Percentiles rank a stretch among this genome's conserved stretches.
Evolutionary conservation across 2,329 filamentous ascomycete species (phyloP).

Genomic region (Fusarium pseudoanthophilum): DNA sequence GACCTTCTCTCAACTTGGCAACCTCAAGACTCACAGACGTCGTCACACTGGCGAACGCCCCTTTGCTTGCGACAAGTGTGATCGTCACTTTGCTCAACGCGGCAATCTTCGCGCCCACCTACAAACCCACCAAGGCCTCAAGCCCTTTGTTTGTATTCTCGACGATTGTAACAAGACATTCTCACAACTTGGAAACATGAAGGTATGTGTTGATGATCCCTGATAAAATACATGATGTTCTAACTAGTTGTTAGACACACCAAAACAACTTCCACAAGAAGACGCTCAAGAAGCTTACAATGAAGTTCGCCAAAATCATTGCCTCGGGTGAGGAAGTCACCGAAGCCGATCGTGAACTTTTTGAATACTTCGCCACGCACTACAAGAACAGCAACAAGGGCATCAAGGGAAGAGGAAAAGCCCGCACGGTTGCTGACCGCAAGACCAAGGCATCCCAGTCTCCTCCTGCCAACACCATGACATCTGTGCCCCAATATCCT

Average conservation of each 20-base stretch:
- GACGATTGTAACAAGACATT: constrained; percentile 89
- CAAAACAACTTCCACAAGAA: constrained; percentile 91
- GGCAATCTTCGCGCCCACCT: constrained; percentile 88
- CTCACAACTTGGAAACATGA: constrained; percentile 90
- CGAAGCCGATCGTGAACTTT: constrained; percentile 77
- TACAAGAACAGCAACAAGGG: constrained; percentile 99
- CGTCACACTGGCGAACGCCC: constrained; percentile 90
- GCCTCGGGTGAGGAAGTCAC: constrained; percentile 67
- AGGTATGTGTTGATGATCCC: constrained; percentile 63
- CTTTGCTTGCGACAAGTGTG: constrained; percentile 81
- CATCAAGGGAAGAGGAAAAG: constrained; percentile 94
- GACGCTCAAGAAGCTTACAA: constrained; percentile 76
- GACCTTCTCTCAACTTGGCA: constrained; percentile 89
- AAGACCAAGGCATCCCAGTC: constrained; percentile 46
- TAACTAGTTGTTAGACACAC: constrained; percentile 69
- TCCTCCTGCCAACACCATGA: constrained; percentile 29
- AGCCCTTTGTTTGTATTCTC: constrained; percentile 83
- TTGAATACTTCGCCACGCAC: constrained; percentile 84
- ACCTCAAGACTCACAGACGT: constrained; percentile 90
- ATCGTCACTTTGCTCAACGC: constrained; percentile 84
- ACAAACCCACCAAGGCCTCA: constrained; percentile 80
- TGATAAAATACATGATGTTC: neutral
- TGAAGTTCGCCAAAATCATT: constrained; percentile 72
- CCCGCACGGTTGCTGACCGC: constrained; percentile 68
- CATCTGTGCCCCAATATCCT: constrained; percentile 38